Percentiles rank a stretch among this genome's conserved stretches.
Conservation (phyloP, 495 filamentous ascomycete genomes). For the Neurospora tetraspora region DNA sequence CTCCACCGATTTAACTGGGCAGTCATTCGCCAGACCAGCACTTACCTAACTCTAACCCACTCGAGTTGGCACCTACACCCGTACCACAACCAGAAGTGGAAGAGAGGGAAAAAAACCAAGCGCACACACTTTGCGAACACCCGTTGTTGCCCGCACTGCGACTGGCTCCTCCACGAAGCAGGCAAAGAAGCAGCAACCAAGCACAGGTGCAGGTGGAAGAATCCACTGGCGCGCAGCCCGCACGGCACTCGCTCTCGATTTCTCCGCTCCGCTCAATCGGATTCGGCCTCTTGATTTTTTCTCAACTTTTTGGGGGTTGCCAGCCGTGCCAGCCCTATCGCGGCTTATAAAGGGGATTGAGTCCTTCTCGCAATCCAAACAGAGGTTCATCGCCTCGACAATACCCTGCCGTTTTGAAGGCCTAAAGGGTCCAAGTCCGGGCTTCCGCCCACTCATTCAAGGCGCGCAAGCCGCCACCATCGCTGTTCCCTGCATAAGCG, state of each 20-base stretch:
- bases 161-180: not conserved
- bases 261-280: not conserved
- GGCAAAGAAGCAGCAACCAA: not conserved
- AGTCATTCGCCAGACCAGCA: not conserved
- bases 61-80: not conserved
- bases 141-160: not conserved
- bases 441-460: conserved; percentile 20
- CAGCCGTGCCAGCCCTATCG: not conserved
- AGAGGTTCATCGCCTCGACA: conserved; percentile 4
- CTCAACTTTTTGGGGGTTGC: not conserved
- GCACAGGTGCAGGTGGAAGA: not conserved
- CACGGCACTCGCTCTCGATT: not conserved
- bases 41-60: not conserved
- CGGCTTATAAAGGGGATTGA: not conserved
- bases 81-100: not conserved
- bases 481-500: conserved; percentile 26
- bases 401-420: conserved; percentile 20
- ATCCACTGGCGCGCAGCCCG: not conserved
- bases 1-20: not conserved
- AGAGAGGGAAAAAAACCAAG: not conserved
- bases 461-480: conserved; percentile 25
- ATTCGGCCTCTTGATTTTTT: not conserved
- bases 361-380: not conserved
- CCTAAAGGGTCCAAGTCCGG: conserved; percentile 8
- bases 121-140: not conserved